Percentiles rank a stretch among this genome's conserved stretches.
phyloP scores from a whole-genome alignment of 176 grass and related monocot species.

The Themeda triandra region DNA sequence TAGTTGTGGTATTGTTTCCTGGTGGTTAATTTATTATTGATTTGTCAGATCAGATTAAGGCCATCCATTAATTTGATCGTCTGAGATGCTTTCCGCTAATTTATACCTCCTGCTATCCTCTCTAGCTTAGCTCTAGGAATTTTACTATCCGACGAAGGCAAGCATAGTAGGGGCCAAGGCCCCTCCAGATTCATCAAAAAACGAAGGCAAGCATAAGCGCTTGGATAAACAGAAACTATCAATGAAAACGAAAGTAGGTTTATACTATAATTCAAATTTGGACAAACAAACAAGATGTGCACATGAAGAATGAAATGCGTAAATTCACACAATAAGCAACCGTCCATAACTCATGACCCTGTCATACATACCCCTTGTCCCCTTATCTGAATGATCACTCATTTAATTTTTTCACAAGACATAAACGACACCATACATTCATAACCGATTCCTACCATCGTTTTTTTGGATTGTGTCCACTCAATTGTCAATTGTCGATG shows the following conservation, averaged over 20 bases:
- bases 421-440: neutral
- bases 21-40: neutral
- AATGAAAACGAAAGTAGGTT: neutral
- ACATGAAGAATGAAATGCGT: too few relatives aligned
- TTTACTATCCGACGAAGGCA: neutral
- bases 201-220: neutral
- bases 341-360: too few relatives aligned
- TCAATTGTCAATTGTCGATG: neutral
- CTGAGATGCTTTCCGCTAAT: neutral
- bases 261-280: too few relatives aligned
- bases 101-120: neutral
- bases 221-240: neutral
- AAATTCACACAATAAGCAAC: too few relatives aligned
- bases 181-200: too few relatives aligned
- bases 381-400: too few relatives aligned
- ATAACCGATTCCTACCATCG: neutral
- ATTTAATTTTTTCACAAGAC: neutral
- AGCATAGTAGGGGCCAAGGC: too few relatives aligned
- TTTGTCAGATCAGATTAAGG: conserved; percentile 34
- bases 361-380: too few relatives aligned
- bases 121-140: neutral
- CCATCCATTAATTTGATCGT: neutral
- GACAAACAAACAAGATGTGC: too few relatives aligned
- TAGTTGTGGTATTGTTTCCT: conserved; percentile 19
- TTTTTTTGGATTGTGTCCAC: neutral